These are phyloP conservation scores for Lepidium campestre DNA, from an alignment of 441 rosid genomes.

Conservation along the genomic window DNA sequence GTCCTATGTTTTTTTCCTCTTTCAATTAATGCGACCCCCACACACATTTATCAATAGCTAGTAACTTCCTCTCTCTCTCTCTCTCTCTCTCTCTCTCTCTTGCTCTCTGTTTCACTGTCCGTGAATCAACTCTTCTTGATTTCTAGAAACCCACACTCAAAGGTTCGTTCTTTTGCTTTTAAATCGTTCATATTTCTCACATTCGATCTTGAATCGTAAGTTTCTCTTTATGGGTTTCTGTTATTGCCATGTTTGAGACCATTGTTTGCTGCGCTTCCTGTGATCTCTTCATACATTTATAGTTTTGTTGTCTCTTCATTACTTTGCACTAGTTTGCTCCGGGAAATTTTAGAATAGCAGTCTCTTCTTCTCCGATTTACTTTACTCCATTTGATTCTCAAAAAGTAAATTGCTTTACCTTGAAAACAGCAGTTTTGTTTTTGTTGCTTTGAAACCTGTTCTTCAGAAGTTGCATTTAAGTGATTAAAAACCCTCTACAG, in stretches of 20 bases:
- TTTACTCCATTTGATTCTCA: conserved; percentile 2
- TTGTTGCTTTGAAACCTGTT: neutral
- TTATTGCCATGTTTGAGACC: neutral
- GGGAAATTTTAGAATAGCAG: neutral
- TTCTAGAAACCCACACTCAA: neutral
- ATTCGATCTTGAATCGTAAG: neutral
- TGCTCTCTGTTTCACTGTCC: conserved; percentile 3
- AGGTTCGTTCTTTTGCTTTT: conserved; percentile 9
- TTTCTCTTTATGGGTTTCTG: neutral
- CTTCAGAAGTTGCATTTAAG: neutral
- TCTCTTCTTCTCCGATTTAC: neutral
- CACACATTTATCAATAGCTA: neutral
- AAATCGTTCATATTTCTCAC: neutral
- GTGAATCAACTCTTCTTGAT: conserved; percentile 9
- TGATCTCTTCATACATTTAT: neutral
- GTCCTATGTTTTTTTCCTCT: neutral
- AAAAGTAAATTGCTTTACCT: neutral
- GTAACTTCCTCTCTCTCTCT: neutral
- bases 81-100: neutral
- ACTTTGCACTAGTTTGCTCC: neutral
- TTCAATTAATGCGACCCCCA: neutral
- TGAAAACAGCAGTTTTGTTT: neutral
- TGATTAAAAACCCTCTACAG: neutral
- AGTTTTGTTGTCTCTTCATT: neutral
- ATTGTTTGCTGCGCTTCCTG: neutral